phyloP scores from a whole-genome alignment of 1,284 basidiomycete species.

The Filobasidium uniguttulatum region DNA sequence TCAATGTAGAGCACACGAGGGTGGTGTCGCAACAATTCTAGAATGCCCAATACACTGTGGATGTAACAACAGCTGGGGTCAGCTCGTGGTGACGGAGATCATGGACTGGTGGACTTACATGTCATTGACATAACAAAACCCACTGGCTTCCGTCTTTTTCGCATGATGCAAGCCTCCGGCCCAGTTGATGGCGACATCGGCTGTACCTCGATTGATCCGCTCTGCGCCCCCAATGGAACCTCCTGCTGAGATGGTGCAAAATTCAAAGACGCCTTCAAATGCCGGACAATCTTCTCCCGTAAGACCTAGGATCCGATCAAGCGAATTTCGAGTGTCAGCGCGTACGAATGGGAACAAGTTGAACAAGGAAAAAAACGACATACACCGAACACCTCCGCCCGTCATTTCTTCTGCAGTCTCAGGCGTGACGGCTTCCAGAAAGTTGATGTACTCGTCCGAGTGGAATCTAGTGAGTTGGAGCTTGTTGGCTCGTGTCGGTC shows the following conservation, averaged over 20 bases:
- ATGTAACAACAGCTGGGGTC: too few relatives aligned
- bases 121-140: constrained; percentile 99
- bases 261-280: constrained; percentile 95
- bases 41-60: constrained; percentile 95
- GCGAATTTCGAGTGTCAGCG: too few relatives aligned
- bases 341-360: too few relatives aligned
- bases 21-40: constrained; percentile 87
- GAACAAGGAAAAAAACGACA: too few relatives aligned
- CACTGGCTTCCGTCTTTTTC: constrained; percentile 96
- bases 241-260: constrained; percentile 95
- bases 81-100: background rate
- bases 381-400: constrained; percentile 67
- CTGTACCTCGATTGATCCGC: constrained; percentile 86
- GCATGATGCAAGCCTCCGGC: constrained; percentile 95
- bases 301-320: too few relatives aligned
- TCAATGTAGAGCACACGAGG: constrained; percentile 93
- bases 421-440: constrained; percentile 72
- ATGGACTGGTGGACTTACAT: constrained; percentile 11
- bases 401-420: constrained; percentile 75
- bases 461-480: constrained; percentile 85
- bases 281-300: constrained; percentile 97
- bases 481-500: constrained; percentile 63
- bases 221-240: constrained; percentile 99
- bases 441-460: constrained; percentile 94
- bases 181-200: constrained; percentile 98